Evolutionary conservation across 176 grass and related monocot species (phyloP), one percentile per base, ranked within the genome.

Genomic region (Oryza glaberrima): DNA sequence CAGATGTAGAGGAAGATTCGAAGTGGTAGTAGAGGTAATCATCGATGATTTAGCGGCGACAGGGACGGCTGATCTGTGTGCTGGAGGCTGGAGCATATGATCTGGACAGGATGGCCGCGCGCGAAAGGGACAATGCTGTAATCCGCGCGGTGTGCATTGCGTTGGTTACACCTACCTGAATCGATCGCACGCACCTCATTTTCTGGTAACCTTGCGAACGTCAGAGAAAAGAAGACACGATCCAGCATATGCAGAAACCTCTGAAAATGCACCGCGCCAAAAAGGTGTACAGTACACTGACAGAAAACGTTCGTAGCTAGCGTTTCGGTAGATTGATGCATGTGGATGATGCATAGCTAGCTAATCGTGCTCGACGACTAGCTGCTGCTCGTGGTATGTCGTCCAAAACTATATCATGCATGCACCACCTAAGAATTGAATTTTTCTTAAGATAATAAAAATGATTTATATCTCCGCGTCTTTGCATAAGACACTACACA

Each of bases 31-130:
- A 16, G 3, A 34, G 19, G 54, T 20, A n/a, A 23, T 20, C 45
- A 14, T 28, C n/a, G 14, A 35, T 7, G 41, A 30, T n/a, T 16
- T 6, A 49, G 70, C 70, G 77, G 63, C 40, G 84, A 90, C 28
- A 49, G 48, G 17, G 74, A 83, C 69, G 63, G 75, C 2, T 60
- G 75, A 90, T 75, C 88, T 75, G 80, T 52, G 22, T 83, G 75
- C 41, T 32, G 80, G 79, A 44, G 19, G 69, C 41, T 34, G 80
- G 80, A 44, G 36, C 36, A 11, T 48, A 6, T 3, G 80, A 61
- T 63, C 58, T 40, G 67, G 83, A 86, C 67, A 67, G 44, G 83
- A 10, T 40, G 61, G 80, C 75, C 41, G 49, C 41, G 88, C 68
- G 13, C 3, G 84, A 79, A 19, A 74, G 80, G 6, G 76, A 75